Base-by-base conservation (phyloP, 164 flowering plant species). In the Macadamia integrifolia region DNA sequence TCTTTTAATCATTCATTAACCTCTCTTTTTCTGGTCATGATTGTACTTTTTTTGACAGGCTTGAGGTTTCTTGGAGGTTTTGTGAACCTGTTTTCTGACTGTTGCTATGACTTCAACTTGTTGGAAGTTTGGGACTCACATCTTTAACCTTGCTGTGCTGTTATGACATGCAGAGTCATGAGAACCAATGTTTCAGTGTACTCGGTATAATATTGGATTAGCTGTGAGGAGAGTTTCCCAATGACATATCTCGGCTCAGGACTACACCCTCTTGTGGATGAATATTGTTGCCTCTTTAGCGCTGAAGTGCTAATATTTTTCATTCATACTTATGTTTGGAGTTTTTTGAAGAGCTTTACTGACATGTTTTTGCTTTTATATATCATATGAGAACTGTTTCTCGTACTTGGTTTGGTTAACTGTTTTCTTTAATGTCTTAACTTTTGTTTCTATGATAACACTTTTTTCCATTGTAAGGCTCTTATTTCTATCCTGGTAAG, bases 101-200 rank as follows among this genome's bases (percentile, higher is more conserved):
- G 79, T 87, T 84, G 88, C 86, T 86, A 84, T 89, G 91, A 77
- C 80, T 82, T 23, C 77, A 69, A 74, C 80, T 80, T 82, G 82
- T 86, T 92, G 90, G 93, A 88, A 86, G 90, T 92, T 92, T 90
- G 85, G 83, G 94, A 88, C 94, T 90, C 88, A 86, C 86, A 74
- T 82, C 91, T 84, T 83, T 88, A 90, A 88, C 89, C 87, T 92
- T 90, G 91, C 81, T 90, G 84, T 91, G 75, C 85, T 93, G 89
- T 93, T 89, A 83, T 89, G 88, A 85, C 77, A 86, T 92, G 98
- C 98, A 93, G 98, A 85, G 82, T 84, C 60, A 60, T 60, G 69
- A n/a, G 58, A 70, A 63, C 65, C 60, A 9, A 73, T 72, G 74
- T 65, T 71, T 67, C 9, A 66, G 76, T 70, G 68, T 66, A 18